Evolutionary conservation across 2,329 filamentous ascomycete species (phyloP).

Genomic region (Teratosphaeria pseudoeucalypti): DNA sequence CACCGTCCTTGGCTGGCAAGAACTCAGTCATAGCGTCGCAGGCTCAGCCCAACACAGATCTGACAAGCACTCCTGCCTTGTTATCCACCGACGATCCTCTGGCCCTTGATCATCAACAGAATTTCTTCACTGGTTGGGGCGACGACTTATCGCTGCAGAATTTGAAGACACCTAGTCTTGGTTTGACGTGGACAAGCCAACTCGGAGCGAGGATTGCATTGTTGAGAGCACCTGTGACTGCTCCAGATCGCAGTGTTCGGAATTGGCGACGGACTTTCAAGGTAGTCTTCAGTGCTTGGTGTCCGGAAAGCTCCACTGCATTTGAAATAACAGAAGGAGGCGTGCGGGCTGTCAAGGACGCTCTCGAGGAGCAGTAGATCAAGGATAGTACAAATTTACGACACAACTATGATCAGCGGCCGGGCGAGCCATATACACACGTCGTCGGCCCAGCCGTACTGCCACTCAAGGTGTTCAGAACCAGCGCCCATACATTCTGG

Average conservation of each 20-base stretch:
- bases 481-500: conserved; percentile 14
- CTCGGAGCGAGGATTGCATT: conserved; percentile 73
- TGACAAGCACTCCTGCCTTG: conserved; percentile 7
- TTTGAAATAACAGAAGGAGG: conserved; percentile 69
- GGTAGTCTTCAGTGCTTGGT: conserved; percentile 80
- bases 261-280: conserved; percentile 71
- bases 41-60: background rate
- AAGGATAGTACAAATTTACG: background rate
- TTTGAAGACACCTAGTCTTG: conserved; percentile 76
- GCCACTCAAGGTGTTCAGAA: conserved; percentile 12
- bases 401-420: background rate
- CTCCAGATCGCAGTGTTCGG: conserved; percentile 37
- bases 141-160: conserved; percentile 41
- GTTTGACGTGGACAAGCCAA: conserved; percentile 85
- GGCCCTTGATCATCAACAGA: conserved; percentile 76
- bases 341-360: conserved; percentile 8
- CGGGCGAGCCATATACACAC: conserved; percentile 11
- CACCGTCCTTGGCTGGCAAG: background rate
- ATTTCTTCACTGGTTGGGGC: conserved; percentile 94
- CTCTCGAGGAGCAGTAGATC: background rate
- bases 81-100: conserved; percentile 46
- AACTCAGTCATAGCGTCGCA: background rate
- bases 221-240: conserved; percentile 53
- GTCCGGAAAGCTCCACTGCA: conserved; percentile 49
- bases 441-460: conserved; percentile 8